Evolutionary conservation across 805 yeast genomes (phyloP), one percentile per base, ranked within the genome.

Genomic region (Cyberlindnera americana): DNA sequence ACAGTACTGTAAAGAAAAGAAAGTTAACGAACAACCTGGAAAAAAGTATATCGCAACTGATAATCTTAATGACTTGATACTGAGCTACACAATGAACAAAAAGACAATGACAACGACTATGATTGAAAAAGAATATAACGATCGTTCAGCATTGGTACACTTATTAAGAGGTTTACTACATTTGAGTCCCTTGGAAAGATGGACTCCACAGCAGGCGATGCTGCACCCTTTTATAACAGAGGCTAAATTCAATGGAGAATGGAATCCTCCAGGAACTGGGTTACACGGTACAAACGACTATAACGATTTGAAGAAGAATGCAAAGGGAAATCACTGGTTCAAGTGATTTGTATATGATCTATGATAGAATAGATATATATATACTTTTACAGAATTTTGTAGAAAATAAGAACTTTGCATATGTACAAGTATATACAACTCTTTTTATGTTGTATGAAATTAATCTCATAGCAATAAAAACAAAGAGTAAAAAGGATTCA

Each of bases 151-250:
- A 29, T 70, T 91, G 41, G 68, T 81, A 19, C 95, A 91, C 60
- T 87, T 93, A 52, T 68, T 93, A 35, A 62, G 69, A 30, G 95
- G 95, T 19, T 73, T 87, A 9, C 67, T 93, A 46, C 86, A 83
- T 49, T 62, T 88, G 53, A 90, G 91, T 60, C 99, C 99, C 0
- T 72, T 93, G 52, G 96, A 89, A 60, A 76, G 99, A 52, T 84
- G 96, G 83, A 87, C 97, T 0, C 99, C 99, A 11, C 96, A 88
- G 50, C 97, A 93, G 60, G 99, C 98, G 0, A 68, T 81, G 13
- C 68, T 77, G 60, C 99, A 93, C 64, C 97, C 98, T 0, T 93
- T 93, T 60, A 78, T 93, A 15, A 83, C 84, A 5, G 80, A 74
- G 36, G 69, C 69, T 38, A 69, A 66, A 40, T 81, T 76, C 53